Percentiles rank a stretch among this genome's conserved stretches.
Conservation (phyloP, 305 asterid species). For the Fraxinus latifolia region DNA sequence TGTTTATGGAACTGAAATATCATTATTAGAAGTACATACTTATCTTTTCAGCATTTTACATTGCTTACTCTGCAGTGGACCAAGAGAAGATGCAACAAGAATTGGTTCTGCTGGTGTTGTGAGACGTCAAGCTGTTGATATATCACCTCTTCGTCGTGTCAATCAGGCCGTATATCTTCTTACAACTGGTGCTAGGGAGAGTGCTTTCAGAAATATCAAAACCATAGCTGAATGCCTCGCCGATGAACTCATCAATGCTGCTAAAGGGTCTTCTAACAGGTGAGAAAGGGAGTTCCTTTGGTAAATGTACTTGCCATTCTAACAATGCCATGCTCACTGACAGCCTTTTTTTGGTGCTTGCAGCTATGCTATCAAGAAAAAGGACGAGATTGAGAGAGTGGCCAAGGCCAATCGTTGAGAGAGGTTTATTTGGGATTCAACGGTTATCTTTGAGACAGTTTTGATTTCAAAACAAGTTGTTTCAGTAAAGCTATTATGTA, state of each 20-base stretch:
- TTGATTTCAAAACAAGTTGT: neutral
- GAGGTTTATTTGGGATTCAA: neutral
- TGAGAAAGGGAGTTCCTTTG: neutral
- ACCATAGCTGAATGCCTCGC: constrained; percentile 49
- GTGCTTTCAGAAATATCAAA: constrained; percentile 44
- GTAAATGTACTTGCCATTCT: neutral
- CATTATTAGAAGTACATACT: neutral
- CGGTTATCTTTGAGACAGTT: neutral
- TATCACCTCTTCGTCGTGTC: constrained; percentile 41
- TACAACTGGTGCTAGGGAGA: constrained; percentile 46
- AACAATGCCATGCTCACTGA: neutral
- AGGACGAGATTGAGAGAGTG: constrained; percentile 24
- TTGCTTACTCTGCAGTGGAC: constrained; percentile 29
- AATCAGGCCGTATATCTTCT: constrained; percentile 38
- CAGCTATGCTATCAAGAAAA: constrained; percentile 47
- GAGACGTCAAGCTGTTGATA: constrained; percentile 47
- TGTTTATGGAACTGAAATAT: neutral
- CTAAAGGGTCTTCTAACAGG: constrained; percentile 53
- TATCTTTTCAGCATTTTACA: neutral
- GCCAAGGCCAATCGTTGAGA: constrained; percentile 25
- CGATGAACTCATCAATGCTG: constrained; percentile 49
- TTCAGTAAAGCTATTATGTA: neutral
- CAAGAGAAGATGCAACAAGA: constrained; percentile 48
- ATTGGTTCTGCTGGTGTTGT: constrained; percentile 50
- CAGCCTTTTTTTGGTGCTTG: neutral